Percentiles rank a stretch among this genome's conserved stretches.
phyloP scores from a whole-genome alignment of 768 basidiomycete genomes.

The Pisolithus marmoratus region DNA sequence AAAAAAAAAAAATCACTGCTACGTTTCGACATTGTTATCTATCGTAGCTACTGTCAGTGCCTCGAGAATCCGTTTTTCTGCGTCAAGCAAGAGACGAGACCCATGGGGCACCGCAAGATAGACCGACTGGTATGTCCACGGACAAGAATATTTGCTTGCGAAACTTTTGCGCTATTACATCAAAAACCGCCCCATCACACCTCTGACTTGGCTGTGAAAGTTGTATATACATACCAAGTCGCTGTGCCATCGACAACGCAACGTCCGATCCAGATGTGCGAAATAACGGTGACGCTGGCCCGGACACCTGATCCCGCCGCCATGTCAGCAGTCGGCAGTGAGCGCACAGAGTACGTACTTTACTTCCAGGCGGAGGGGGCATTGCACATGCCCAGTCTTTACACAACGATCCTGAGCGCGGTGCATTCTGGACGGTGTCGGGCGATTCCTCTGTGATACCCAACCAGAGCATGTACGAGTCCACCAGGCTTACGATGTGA shows the following conservation, averaged over 20 bases:
- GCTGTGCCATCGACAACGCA: slow-evolving; percentile 69
- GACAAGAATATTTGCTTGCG: slow-evolving; percentile 68
- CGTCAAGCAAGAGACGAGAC: slow-evolving; percentile 42
- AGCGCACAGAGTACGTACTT: slow-evolving; percentile 14
- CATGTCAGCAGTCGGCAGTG: not conserved
- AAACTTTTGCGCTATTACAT: slow-evolving; percentile 51
- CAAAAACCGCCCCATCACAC: not conserved
- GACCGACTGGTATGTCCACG: slow-evolving; percentile 47
- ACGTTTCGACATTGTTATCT: not conserved
- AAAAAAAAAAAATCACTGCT: slow-evolving; percentile 1
- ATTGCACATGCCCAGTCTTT: slow-evolving; percentile 83
- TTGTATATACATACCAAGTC: slow-evolving; percentile 54
- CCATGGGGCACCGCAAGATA: slow-evolving; percentile 42
- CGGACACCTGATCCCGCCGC: slow-evolving; percentile 2
- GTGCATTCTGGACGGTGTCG: slow-evolving; percentile 44
- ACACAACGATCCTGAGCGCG: slow-evolving; percentile 50
- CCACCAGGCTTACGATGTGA: slow-evolving; percentile 60
- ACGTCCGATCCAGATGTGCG: slow-evolving; percentile 56
- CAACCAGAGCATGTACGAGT: slow-evolving; percentile 81
- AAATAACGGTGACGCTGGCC: slow-evolving; percentile 58
- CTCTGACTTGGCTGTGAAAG: slow-evolving; percentile 1
- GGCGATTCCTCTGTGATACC: slow-evolving; percentile 48
- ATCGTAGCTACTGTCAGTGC: slow-evolving; percentile 19
- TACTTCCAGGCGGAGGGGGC: slow-evolving; percentile 38
- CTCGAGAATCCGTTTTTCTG: slow-evolving; percentile 56